Evolutionary conservation across 495 filamentous ascomycete species (phyloP), one percentile per base, ranked within the genome.

Genomic region (Saxophila tyrrhenica): DNA sequence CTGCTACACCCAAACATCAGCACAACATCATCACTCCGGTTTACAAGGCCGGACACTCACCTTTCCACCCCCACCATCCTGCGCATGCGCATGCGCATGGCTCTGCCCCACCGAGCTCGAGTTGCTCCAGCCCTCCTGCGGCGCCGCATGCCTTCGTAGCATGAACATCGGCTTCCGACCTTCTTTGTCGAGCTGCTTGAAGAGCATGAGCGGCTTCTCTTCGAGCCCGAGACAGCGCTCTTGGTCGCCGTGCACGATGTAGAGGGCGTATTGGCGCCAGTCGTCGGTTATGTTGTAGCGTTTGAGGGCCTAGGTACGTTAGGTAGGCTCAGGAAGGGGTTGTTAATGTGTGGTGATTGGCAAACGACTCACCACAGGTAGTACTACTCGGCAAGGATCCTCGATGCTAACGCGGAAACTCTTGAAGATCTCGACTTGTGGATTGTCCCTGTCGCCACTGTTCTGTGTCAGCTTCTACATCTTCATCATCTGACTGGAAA

Each of bases 111-210:
- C 29, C 16, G 21, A 47, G 1, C 50, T 38, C 41, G 32, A 10
- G 22, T 51, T n/a, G 35, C 59, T 62, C 59, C 59, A 62, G 9
- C 69, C 69, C 39, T 70, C 69, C 22, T 55, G 55, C 49, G 69
- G 69, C 49, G 60, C 67, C 1, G 73, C 73, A 58, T 75, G 76
- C 68, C 86, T 87, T 47, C 92, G 73, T 39, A 98, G 69, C 92
- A 98, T 98, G 65, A 97, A 98, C 92, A 98, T 97, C 29, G 92
- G 92, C 65, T 98, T 98, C 67, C 88, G 83, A 13, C 94, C 94
- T 70, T 98, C 92, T 62, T 85, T 87, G 66, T 95, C 89, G 43
- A 97, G 73, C 62, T 96, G 90, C 72, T 98, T 98, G 74, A 98
- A 98, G 54, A 98, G 72, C 53, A 95, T 88, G 41, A 98, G 75